Conservation (phyloP, 495 filamentous ascomycete genomes). For the Zalerion maritima region DNA sequence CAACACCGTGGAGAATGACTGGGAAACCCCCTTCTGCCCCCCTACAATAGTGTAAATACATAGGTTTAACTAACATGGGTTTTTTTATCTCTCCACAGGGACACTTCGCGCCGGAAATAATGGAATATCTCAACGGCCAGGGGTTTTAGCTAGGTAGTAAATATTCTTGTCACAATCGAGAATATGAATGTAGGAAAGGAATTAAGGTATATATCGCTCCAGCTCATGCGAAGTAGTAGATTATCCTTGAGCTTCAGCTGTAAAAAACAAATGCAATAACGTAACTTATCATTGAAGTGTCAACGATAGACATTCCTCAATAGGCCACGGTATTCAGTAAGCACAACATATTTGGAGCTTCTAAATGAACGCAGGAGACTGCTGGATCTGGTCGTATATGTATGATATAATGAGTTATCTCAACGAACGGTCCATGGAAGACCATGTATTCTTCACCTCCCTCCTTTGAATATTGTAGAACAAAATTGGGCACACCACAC, state of each 20-base stretch:
- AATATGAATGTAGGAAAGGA: slow-evolving; percentile 4
- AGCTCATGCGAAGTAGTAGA: slow-evolving; percentile 1
- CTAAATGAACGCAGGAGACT: background rate
- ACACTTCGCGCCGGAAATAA: slow-evolving; percentile 17
- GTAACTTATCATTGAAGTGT: slow-evolving; percentile 2
- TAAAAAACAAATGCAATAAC: slow-evolving; percentile 5
- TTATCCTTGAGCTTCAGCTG: slow-evolving; percentile 4
- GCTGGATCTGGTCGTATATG: background rate
- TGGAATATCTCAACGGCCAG: slow-evolving; percentile 16
- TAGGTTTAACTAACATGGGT: background rate
- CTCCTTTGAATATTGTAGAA: background rate
- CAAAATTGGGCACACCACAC: no score
- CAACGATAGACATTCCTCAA: no score
- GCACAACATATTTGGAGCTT: background rate
- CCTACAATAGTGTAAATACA: background rate
- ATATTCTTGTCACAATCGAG: no score
- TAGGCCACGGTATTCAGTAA: no score
- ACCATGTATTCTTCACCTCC: background rate
- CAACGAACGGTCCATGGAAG: slow-evolving; percentile 5
- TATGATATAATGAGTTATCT: slow-evolving; percentile 15
- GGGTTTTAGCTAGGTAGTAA: slow-evolving; percentile 10
- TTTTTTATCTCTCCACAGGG: slow-evolving; percentile 8
- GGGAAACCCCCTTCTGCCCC: no score
- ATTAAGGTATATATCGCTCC: slow-evolving; percentile 1
- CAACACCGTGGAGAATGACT: no score